These are phyloP conservation scores for Cordyceps cateniannulata DNA, from an alignment of 2,329 filamentous ascomycete genomes.

Conservation along the genomic window DNA sequence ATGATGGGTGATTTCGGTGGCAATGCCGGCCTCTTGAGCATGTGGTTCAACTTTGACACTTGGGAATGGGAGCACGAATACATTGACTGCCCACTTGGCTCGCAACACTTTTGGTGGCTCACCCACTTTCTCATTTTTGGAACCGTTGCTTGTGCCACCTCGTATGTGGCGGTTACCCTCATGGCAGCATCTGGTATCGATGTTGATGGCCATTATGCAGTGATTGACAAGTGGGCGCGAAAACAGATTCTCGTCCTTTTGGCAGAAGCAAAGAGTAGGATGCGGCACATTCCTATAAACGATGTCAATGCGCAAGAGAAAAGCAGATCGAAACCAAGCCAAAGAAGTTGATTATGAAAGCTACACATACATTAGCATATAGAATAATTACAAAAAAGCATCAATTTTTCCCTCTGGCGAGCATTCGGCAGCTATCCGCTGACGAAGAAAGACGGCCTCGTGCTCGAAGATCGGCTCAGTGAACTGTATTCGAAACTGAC, in stretches of 20 bases:
- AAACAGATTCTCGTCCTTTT: not conserved
- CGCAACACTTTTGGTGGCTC: constrained; percentile 91
- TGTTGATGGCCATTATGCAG: constrained; percentile 24
- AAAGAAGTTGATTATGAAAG: constrained; percentile 1
- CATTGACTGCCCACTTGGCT: constrained; percentile 68
- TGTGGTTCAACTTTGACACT: constrained; percentile 73
- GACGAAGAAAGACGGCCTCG: not conserved
- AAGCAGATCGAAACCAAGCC: not conserved
- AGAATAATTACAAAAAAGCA: not conserved
- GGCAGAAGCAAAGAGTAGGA: not conserved
- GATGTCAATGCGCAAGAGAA: not conserved
- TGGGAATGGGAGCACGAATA: constrained; percentile 83
- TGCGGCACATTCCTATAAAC: not conserved
- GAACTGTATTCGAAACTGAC: not conserved
- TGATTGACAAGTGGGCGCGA: constrained; percentile 15
- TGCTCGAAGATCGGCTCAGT: not conserved
- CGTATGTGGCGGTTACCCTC: constrained; percentile 20
- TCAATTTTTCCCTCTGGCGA: not conserved
- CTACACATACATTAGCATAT: constrained; percentile 4
- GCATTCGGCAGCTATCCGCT: not conserved
- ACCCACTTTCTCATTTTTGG: constrained; percentile 68
- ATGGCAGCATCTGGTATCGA: constrained; percentile 28
- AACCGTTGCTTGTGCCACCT: constrained; percentile 26
- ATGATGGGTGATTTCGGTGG: constrained; percentile 99
- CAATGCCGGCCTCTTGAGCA: constrained; percentile 78